These are phyloP conservation scores for Inga oerstediana DNA, from an alignment of 306 rosid species.

Conservation along the genomic window DNA sequence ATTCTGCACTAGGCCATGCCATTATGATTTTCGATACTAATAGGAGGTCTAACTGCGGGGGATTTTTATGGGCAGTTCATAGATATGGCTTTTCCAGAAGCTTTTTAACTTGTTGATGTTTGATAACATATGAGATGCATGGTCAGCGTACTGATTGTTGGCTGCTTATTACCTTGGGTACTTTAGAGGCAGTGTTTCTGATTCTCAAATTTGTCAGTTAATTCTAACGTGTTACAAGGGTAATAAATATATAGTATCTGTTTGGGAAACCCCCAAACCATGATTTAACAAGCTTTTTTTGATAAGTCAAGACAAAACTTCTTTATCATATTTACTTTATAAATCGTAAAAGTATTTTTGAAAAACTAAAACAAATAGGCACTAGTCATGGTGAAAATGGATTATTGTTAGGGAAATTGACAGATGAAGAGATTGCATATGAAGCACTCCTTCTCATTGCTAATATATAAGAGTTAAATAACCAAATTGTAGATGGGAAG, in stretches of 20 bases:
- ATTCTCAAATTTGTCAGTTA: background rate
- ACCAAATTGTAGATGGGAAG: too few species aligned
- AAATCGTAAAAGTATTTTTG: too few species aligned
- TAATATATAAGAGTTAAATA: too few species aligned
- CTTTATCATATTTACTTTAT: too few species aligned
- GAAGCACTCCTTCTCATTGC: background rate
- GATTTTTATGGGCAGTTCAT: slow-evolving; percentile 29
- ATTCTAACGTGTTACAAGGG: background rate
- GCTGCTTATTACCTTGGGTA: slow-evolving; percentile 11
- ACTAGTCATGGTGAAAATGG: background rate
- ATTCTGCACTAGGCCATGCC: slow-evolving; percentile 38
- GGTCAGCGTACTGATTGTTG: slow-evolving; percentile 32
- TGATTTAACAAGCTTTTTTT: too few species aligned
- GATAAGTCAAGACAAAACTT: too few species aligned
- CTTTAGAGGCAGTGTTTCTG: background rate
- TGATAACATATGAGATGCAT: slow-evolving; percentile 11
- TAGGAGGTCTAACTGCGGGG: slow-evolving; percentile 25
- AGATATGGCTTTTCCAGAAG: slow-evolving; percentile 30
- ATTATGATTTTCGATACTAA: slow-evolving; percentile 40
- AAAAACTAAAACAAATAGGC: too few species aligned
- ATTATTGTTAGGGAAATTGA: background rate
- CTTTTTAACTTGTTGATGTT: slow-evolving; percentile 28
- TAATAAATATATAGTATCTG: background rate
- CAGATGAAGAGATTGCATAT: background rate
- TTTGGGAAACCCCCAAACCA: too few species aligned